Percentiles rank a stretch among this genome's conserved stretches.
Evolutionary conservation across 805 yeast species (phyloP).

Genomic region (Hanseniaspora clermontiae): DNA sequence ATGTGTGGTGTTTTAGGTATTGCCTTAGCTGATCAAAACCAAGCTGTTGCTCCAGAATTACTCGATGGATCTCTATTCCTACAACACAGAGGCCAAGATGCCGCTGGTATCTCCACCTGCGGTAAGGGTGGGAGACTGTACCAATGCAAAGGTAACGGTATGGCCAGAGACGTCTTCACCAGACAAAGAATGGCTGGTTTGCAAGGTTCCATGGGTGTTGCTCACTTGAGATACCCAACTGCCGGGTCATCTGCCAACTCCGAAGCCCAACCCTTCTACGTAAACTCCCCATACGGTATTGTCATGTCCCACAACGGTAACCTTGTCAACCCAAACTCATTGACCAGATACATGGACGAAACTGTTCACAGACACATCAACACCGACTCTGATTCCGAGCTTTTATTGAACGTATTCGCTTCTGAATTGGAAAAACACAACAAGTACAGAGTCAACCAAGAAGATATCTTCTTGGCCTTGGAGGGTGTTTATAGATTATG

Average conservation of each 20-base stretch:
- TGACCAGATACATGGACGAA: slow-evolving; percentile 74
- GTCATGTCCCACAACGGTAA: slow-evolving; percentile 88
- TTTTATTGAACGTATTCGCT: slow-evolving; percentile 80
- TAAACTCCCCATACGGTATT: slow-evolving; percentile 92
- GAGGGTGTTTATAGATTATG: slow-evolving; percentile 67
- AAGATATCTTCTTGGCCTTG: slow-evolving; percentile 76
- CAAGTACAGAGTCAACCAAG: slow-evolving; percentile 84
- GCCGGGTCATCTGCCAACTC: slow-evolving; percentile 93
- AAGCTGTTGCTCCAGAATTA: slow-evolving; percentile 74
- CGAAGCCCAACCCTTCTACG: slow-evolving; percentile 98
- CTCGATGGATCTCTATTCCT: slow-evolving; percentile 85
- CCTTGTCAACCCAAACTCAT: slow-evolving; percentile 70
- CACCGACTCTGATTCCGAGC: slow-evolving; percentile 92
- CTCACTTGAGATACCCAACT: slow-evolving; percentile 91
- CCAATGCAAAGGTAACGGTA: slow-evolving; percentile 97
- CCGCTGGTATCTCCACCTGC: slow-evolving; percentile 97
- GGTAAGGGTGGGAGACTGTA: slow-evolving; percentile 86
- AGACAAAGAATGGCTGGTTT: slow-evolving; percentile 62
- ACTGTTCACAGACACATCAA: slow-evolving; percentile 93
- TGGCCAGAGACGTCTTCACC: slow-evolving; percentile 96
- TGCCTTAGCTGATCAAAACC: slow-evolving; percentile 60
- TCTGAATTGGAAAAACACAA: slow-evolving; percentile 80
- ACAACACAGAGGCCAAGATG: slow-evolving; percentile 98
- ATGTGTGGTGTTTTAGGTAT: slow-evolving; percentile 97
- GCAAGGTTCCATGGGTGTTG: slow-evolving; percentile 89